Conservation (phyloP, 805 yeast genomes). For the Myxozyma geophila region DNA sequence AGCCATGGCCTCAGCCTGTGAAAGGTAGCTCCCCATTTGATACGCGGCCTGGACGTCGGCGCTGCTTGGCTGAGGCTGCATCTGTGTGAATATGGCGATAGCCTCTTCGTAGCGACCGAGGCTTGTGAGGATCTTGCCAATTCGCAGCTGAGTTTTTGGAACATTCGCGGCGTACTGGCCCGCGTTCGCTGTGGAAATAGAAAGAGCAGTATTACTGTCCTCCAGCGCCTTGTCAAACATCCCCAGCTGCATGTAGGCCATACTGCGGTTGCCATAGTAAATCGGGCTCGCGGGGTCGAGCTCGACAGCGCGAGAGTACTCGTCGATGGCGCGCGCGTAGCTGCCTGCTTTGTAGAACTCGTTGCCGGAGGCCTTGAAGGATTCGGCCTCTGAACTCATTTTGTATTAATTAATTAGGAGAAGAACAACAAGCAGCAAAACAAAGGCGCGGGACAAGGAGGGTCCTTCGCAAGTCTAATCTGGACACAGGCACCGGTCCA, state of each 20-base stretch:
- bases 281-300: slow-evolving; percentile 46
- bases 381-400: slow-evolving; percentile 19
- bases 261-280: slow-evolving; percentile 48
- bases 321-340: slow-evolving; percentile 46
- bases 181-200: slow-evolving; percentile 8
- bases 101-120: slow-evolving; percentile 48
- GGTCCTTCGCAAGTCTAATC: background rate
- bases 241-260: slow-evolving; percentile 47
- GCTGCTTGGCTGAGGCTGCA: slow-evolving; percentile 36
- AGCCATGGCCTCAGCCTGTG: slow-evolving; percentile 44
- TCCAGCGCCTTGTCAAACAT: slow-evolving; percentile 44
- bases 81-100: slow-evolving; percentile 38
- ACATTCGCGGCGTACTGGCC: slow-evolving; percentile 42
- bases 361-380: slow-evolving; percentile 47
- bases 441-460: background rate
- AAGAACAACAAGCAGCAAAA: no score
- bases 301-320: slow-evolving; percentile 33
- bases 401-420: no score
- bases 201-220: slow-evolving; percentile 44
- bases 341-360: slow-evolving; percentile 46
- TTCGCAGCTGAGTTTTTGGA: slow-evolving; percentile 45
- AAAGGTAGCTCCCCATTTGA: slow-evolving; percentile 47
- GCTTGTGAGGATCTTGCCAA: slow-evolving; percentile 45
- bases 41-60: slow-evolving; percentile 42
- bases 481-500: no score